Base-by-base conservation (phyloP, 2,329 filamentous ascomycete species). In the Trichoderma asperellum region DNA sequence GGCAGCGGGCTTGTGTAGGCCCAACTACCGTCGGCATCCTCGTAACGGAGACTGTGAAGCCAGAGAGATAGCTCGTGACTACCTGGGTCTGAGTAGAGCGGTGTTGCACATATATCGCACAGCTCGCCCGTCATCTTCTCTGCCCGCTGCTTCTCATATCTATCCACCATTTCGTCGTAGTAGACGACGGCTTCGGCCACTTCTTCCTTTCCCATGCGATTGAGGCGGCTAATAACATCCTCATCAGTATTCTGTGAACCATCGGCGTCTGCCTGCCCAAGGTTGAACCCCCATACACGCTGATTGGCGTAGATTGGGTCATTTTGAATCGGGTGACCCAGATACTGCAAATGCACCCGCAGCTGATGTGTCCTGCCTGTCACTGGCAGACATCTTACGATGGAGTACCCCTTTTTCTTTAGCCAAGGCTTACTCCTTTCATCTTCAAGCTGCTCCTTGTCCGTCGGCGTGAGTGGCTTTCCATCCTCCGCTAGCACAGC, bases 241-340 rank as follows among this genome's bases (percentile, higher is more conserved):
- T 96, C 92, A 78, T 99, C 96, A 53, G 91, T 89, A 69, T 93
- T 91, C 32, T 87, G 86, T 24, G 85, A 85, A 3, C 87, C 89
- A 61, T 95, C 91, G 16, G 84, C 82, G 71, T 91, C 88, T 68
- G 86, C 83, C 66, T 81, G 87, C 18, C 93, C 96, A 0, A 99
- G 87, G 11, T 90, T 86, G 0, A 90, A 84, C 0, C 96, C 96
- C 85, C 97, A 99, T 12, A 99, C 96, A 69, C 90, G 89, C 77
- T 93, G 90, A 77, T 99, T 99, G 75, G 93, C 94, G 79, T 99
- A 99, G 74, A 99, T 98, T 8, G 96, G 96, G 77, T 99, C 96
- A 79, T 99, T 99, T 72, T 93, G 90, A 74, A 99, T 98, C 1
- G 96, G 96, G 77, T 98, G 92, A 1, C 96, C 96, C 4, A 99